Evolutionary conservation across 2,329 filamentous ascomycete genomes (phyloP).

Genomic region (Ophiostoma novo-ulmi): DNA sequence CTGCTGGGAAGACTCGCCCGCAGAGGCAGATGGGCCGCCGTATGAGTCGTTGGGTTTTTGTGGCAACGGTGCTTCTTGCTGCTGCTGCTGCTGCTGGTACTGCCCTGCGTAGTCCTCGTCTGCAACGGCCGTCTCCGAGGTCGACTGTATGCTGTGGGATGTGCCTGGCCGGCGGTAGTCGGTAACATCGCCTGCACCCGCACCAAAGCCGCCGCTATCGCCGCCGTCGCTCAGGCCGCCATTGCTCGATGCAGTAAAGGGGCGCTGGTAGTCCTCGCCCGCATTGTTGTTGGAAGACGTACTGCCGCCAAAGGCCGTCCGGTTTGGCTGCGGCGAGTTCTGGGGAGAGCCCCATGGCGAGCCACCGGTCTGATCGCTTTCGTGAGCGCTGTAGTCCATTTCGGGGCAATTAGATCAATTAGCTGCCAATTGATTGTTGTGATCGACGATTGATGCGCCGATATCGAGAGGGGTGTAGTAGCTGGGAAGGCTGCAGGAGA

Average conservation of each 20-base stretch:
- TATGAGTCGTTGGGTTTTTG: slow-evolving; percentile 13
- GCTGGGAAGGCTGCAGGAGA: slow-evolving; percentile 4
- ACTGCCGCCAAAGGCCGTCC: slow-evolving; percentile 40
- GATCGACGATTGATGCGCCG: background rate
- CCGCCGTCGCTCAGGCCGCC: slow-evolving; percentile 37
- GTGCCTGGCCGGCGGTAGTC: slow-evolving; percentile 45
- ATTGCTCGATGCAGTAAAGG: slow-evolving; percentile 39
- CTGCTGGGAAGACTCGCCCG: slow-evolving; percentile 7
- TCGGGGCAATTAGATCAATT: background rate
- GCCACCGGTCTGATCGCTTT: slow-evolving; percentile 48
- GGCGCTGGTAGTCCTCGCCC: slow-evolving; percentile 37
- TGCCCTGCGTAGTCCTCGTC: slow-evolving; percentile 32
- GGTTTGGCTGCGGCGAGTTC: slow-evolving; percentile 42
- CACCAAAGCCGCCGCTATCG: slow-evolving; percentile 37
- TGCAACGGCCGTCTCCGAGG: slow-evolving; percentile 35
- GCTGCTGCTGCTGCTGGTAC: slow-evolving; percentile 29
- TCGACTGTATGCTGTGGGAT: slow-evolving; percentile 43
- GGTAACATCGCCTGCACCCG: slow-evolving; percentile 35
- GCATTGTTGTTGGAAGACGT: slow-evolving; percentile 33
- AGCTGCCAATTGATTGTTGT: background rate
- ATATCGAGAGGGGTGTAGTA: background rate
- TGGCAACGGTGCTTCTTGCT: slow-evolving; percentile 24
- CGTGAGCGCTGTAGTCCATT: slow-evolving; percentile 57
- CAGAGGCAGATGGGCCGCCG: background rate
- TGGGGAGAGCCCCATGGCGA: slow-evolving; percentile 43